Percentiles rank a stretch among this genome's conserved stretches.
Evolutionary conservation across 2,329 filamentous ascomycete species (phyloP).

Genomic region (Xylariaceae sp.): DNA sequence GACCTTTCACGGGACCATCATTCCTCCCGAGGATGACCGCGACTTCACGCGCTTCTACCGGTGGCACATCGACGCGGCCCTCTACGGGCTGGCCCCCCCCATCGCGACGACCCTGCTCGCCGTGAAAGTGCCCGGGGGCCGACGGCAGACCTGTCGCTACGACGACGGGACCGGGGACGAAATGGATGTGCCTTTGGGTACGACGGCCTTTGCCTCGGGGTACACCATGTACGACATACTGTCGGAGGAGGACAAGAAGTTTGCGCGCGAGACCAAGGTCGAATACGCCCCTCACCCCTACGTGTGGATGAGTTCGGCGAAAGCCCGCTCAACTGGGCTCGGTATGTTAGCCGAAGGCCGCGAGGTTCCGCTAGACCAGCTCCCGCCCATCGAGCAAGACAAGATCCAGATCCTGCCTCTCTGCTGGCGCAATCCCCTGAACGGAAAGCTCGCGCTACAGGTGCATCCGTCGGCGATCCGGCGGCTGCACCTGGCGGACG

Average conservation of each 20-base stretch:
- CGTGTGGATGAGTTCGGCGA: conserved; percentile 72
- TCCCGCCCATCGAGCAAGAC: conserved; percentile 60
- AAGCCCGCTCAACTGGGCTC: conserved; percentile 63
- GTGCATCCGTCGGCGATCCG: conserved; percentile 70
- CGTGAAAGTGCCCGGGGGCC: conserved; percentile 65
- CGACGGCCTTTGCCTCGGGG: conserved; percentile 70
- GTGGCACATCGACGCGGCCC: conserved; percentile 77
- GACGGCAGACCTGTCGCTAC: conserved; percentile 64
- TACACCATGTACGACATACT: conserved; percentile 67
- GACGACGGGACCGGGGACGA: conserved; percentile 67
- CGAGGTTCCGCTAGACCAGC: conserved; percentile 54
- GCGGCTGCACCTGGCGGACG: conserved; percentile 63
- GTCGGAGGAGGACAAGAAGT: conserved; percentile 60
- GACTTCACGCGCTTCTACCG: conserved; percentile 60
- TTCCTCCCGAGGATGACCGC: conserved; percentile 51
- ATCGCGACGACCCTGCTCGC: conserved; percentile 69
- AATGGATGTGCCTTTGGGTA: conserved; percentile 66
- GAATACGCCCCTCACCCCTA: conserved; percentile 79
- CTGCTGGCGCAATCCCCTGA: conserved; percentile 73
- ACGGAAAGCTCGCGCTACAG: conserved; percentile 64
- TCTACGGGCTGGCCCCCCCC: conserved; percentile 72
- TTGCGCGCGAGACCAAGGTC: conserved; percentile 61
- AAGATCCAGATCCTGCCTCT: conserved; percentile 72
- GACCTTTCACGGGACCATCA: conserved; percentile 65
- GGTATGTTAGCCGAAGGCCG: conserved; percentile 64